phyloP scores from a whole-genome alignment of 805 yeast genomes.

The Kodamaea hsintzibuensis region DNA sequence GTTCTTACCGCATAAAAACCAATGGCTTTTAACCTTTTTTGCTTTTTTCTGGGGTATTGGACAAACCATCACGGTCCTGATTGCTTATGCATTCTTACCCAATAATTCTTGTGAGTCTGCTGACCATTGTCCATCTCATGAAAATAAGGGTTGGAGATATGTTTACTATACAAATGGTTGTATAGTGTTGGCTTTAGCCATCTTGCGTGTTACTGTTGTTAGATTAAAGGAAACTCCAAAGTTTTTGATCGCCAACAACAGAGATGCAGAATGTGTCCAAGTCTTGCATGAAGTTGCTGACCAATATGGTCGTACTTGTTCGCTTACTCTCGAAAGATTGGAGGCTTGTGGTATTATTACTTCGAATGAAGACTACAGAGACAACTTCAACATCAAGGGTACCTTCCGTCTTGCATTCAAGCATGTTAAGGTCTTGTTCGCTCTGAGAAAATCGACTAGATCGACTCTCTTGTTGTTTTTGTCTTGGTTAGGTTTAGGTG shows the following conservation, averaged over 20 bases:
- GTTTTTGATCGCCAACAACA: slow-evolving; percentile 52
- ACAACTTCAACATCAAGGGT: slow-evolving; percentile 10
- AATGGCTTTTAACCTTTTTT: slow-evolving; percentile 53
- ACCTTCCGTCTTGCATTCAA: slow-evolving; percentile 6
- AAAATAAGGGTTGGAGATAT: slow-evolving; percentile 65
- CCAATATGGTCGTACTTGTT: slow-evolving; percentile 18
- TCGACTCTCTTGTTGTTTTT: slow-evolving; percentile 13
- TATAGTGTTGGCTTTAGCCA: slow-evolving; percentile 41
- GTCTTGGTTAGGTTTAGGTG: slow-evolving; percentile 45
- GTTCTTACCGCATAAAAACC: slow-evolving; percentile 51
- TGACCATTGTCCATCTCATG: slow-evolving; percentile 42
- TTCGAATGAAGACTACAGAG: slow-evolving; percentile 21
- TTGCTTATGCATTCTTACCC: slow-evolving; percentile 59
- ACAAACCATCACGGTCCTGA: slow-evolving; percentile 51
- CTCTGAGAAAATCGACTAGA: slow-evolving; percentile 9
- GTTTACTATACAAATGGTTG: slow-evolving; percentile 48
- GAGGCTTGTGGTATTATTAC: slow-evolving; percentile 20
- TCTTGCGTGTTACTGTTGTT: slow-evolving; percentile 34
- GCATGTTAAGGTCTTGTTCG: slow-evolving; percentile 15
- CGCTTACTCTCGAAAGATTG: slow-evolving; percentile 24
- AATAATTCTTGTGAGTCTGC: slow-evolving; percentile 45
- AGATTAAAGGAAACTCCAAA: slow-evolving; percentile 57
- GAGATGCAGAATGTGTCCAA: slow-evolving; percentile 50
- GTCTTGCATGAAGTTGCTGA: slow-evolving; percentile 45
- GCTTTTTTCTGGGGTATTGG: slow-evolving; percentile 44